Conservation (phyloP, 139 green algal genomes). For the Desmodesmus armatus region DNA sequence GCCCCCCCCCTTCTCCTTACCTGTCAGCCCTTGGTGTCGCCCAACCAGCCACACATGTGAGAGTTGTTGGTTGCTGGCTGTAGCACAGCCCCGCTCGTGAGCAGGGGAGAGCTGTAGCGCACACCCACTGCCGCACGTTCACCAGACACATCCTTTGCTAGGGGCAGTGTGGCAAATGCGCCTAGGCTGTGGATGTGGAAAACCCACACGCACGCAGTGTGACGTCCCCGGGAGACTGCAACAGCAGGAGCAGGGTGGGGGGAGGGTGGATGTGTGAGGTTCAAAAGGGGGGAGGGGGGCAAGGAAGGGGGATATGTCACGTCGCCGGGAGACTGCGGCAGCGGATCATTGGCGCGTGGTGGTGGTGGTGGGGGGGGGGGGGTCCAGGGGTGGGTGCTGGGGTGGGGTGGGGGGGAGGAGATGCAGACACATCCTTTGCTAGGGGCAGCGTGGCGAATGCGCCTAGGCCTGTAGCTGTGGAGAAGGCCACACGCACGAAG, state of each 20-base stretch:
- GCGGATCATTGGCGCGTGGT: too few relatives aligned
- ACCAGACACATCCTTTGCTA: constrained; percentile 48
- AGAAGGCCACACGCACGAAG: constrained; percentile 69
- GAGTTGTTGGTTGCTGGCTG: constrained; percentile 31
- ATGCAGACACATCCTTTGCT: constrained; percentile 28
- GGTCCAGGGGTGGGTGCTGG: too few relatives aligned
- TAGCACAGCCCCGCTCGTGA: constrained; percentile 60
- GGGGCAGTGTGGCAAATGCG: constrained; percentile 60
- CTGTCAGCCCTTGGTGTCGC: background rate
- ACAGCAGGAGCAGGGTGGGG: background rate
- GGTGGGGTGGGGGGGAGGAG: too few relatives aligned
- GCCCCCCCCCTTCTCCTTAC: constrained; percentile 51
- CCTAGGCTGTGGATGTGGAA: constrained; percentile 56
- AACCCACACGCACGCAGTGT: constrained; percentile 67
- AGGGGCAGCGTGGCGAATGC: constrained; percentile 66
- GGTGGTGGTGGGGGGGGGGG: too few relatives aligned
- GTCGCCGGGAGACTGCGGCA: too few relatives aligned
- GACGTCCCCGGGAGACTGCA: constrained; percentile 43
- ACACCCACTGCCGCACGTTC: constrained; percentile 56
- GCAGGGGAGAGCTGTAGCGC: constrained; percentile 62
- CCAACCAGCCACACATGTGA: constrained; percentile 53
- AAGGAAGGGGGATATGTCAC: too few relatives aligned
- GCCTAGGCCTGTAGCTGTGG: constrained; percentile 54
- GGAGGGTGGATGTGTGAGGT: background rate
- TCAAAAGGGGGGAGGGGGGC: background rate